Evolutionary conservation across 768 basidiomycete species (phyloP).

Genomic region (Xanthoconium purpureum): DNA sequence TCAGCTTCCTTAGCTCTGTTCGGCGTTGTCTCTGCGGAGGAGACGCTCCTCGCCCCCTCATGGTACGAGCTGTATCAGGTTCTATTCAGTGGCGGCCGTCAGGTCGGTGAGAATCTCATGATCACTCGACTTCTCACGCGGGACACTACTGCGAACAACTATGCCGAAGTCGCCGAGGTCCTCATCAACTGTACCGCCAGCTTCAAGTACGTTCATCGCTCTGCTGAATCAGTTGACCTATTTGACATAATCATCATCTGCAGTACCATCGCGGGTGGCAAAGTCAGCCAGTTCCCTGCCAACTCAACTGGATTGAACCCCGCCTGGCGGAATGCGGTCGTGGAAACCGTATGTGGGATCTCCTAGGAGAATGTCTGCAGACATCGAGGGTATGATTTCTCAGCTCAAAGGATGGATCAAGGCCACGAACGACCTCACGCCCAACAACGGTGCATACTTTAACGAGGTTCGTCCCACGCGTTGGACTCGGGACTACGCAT

Average conservation of each 20-base stretch:
- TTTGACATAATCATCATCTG: neutral
- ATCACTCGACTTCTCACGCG: conserved; percentile 11
- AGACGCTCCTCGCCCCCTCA: no score
- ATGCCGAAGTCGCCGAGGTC: conserved; percentile 1
- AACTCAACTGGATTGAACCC: conserved; percentile 45
- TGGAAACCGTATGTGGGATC: conserved; percentile 25
- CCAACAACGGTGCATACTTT: conserved; percentile 41
- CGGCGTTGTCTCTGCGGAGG: no score
- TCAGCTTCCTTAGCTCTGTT: no score
- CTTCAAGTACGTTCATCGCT: conserved; percentile 8
- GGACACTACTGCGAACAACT: conserved; percentile 5
- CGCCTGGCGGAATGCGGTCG: conserved; percentile 44
- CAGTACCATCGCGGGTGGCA: conserved; percentile 44
- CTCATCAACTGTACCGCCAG: neutral
- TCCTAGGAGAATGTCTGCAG: conserved; percentile 22
- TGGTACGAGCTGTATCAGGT: conserved; percentile 3
- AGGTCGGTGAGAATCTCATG: conserved; percentile 1
- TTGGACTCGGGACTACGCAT: neutral
- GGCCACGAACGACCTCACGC: conserved; percentile 32
- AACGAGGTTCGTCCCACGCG: conserved; percentile 39
- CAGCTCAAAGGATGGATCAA: conserved; percentile 17
- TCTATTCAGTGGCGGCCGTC: neutral
- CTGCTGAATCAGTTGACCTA: no score
- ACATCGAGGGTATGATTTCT: conserved; percentile 13
- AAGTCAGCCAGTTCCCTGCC: conserved; percentile 36